A percentile compares a stretch with the other conserved stretches of the same genome.
Evolutionary conservation across 306 rosid genomes (phyloP).

Genomic region (Fagus crenata): DNA sequence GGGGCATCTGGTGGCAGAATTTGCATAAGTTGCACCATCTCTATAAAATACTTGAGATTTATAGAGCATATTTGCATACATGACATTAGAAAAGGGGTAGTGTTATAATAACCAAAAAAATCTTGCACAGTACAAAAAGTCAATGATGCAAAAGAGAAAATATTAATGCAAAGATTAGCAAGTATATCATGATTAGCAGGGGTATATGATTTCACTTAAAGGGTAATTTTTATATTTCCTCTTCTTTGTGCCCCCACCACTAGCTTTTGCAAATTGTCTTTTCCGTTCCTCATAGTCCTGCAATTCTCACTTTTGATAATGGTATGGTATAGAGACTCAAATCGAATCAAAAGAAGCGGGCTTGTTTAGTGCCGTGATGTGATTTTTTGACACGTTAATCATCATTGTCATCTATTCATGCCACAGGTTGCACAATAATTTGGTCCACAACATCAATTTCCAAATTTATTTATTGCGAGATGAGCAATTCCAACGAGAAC

Average conservation of each 20-base stretch:
- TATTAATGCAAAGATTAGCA: too few species aligned
- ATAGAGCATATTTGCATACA: too few species aligned
- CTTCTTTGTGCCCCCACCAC: background rate
- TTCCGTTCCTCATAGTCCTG: background rate
- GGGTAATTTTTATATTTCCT: background rate
- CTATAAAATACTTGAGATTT: too few species aligned
- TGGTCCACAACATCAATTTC: background rate
- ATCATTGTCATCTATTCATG: background rate
- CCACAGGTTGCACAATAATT: conserved; percentile 12
- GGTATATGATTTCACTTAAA: background rate
- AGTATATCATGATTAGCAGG: background rate
- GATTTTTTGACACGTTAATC: conserved; percentile 14
- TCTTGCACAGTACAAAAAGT: too few species aligned
- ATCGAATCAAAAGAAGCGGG: conserved; percentile 41
- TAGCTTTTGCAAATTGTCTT: background rate
- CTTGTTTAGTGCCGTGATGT: conserved; percentile 14
- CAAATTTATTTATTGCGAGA: background rate
- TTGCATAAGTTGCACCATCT: too few species aligned
- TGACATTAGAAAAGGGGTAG: too few species aligned
- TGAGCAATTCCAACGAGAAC: conserved; percentile 1
- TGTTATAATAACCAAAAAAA: too few species aligned
- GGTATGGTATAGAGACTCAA: background rate
- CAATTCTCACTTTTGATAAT: conserved; percentile 9
- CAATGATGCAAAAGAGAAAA: too few species aligned
- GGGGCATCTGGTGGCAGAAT: too few species aligned